These are phyloP conservation scores for Cyclocybe aegerita DNA, from an alignment of 768 basidiomycete species.

Conservation along the genomic window DNA sequence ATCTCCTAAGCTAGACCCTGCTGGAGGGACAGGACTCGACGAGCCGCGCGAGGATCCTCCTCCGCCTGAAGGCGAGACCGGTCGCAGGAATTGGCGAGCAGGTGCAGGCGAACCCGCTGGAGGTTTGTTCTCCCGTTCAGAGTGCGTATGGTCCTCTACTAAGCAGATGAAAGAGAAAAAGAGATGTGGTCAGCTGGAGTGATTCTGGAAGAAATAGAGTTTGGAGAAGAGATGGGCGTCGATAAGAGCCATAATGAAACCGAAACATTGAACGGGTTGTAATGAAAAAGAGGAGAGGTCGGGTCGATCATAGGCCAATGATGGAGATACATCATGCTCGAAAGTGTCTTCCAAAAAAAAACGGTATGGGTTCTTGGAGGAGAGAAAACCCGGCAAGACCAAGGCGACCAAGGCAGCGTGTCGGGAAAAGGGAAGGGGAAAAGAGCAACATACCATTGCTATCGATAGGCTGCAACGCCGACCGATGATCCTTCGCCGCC, in stretches of 20 bases:
- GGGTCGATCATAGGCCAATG: no score
- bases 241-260: no score
- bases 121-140: slow-evolving; percentile 6
- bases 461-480: slow-evolving; percentile 43
- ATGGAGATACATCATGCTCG: no score
- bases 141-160: slow-evolving; percentile 21
- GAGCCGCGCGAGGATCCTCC: slow-evolving; percentile 49
- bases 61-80: slow-evolving; percentile 23
- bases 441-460: slow-evolving; percentile 34
- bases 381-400: no score
- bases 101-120: background rate
- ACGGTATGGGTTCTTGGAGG: no score
- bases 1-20: slow-evolving; percentile 26
- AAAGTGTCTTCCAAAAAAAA: no score
- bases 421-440: slow-evolving; percentile 1
- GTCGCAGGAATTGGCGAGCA: slow-evolving; percentile 23
- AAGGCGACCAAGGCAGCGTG: no score
- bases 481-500: slow-evolving; percentile 59
- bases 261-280: no score
- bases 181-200: background rate
- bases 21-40: slow-evolving; percentile 38
- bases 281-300: no score
- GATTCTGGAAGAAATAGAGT: no score
- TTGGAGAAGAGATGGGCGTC: no score
- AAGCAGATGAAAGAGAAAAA: background rate